phyloP scores from a whole-genome alignment of 1,284 basidiomycete species.

The Polyporus tsugae region DNA sequence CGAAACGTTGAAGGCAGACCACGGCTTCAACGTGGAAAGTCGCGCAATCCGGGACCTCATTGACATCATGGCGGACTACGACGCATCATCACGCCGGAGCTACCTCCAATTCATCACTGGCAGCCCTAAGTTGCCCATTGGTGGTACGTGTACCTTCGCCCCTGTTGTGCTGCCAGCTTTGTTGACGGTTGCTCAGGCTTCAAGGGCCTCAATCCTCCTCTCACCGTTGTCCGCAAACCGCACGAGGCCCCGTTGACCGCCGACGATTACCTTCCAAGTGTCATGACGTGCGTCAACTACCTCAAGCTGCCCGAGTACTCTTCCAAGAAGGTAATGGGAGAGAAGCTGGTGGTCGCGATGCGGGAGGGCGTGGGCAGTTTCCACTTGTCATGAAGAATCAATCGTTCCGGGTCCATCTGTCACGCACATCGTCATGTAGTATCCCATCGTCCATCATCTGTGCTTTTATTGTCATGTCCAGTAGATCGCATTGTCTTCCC shows the following conservation, averaged over 20 bases:
- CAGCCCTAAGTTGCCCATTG: conserved; percentile 93
- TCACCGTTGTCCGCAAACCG: conserved; percentile 97
- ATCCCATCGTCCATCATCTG: conserved; percentile 29
- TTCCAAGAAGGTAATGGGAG: conserved; percentile 80
- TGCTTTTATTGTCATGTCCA: conserved; percentile 34
- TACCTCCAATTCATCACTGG: conserved; percentile 99
- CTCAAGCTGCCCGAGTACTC: conserved; percentile 95
- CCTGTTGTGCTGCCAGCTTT: background rate
- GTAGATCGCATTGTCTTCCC: conserved; percentile 28
- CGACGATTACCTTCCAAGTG: conserved; percentile 96
- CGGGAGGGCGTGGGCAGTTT: conserved; percentile 93
- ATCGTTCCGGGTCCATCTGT: conserved; percentile 17
- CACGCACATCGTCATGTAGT: conserved; percentile 25
- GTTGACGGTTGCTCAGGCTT: conserved; percentile 71
- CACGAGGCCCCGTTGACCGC: conserved; percentile 91
- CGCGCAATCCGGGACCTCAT: conserved; percentile 89
- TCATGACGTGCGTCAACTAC: conserved; percentile 99
- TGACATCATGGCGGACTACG: conserved; percentile 87
- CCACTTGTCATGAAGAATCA: conserved; percentile 81
- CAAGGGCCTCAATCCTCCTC: conserved; percentile 91
- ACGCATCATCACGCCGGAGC: conserved; percentile 77
- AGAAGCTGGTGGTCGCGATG: conserved; percentile 85
- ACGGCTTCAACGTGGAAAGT: conserved; percentile 97
- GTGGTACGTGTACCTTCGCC: conserved; percentile 61
- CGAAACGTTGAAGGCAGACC: conserved; percentile 95